phyloP scores from a whole-genome alignment of 768 basidiomycete genomes.

The Tylopilus balloui region DNA sequence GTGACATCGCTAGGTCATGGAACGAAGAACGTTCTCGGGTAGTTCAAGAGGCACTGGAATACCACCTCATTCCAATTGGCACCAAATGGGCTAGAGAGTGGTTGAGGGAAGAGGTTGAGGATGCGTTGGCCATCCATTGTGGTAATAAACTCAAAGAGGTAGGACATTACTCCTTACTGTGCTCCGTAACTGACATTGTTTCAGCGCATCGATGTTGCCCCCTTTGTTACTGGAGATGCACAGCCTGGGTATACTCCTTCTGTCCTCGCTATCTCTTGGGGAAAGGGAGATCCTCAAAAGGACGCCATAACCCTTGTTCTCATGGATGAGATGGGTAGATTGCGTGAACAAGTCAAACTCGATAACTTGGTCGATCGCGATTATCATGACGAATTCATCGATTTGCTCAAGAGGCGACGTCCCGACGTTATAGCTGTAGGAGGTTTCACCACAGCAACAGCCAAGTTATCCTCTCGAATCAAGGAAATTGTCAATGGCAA shows the following conservation, averaged over 20 bases:
- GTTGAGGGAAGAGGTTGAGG: constrained; percentile 87
- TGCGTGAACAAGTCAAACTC: constrained; percentile 85
- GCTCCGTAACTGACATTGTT: constrained; percentile 12
- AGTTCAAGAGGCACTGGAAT: constrained; percentile 72
- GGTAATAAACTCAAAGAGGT: constrained; percentile 68
- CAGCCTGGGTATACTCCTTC: constrained; percentile 67
- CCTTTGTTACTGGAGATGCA: constrained; percentile 59
- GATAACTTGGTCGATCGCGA: constrained; percentile 79
- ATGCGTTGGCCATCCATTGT: constrained; percentile 66
- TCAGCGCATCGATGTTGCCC: constrained; percentile 81
- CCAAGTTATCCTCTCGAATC: constrained; percentile 60
- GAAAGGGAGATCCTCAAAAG: constrained; percentile 89
- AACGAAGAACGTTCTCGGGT: constrained; percentile 80
- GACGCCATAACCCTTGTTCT: constrained; percentile 84
- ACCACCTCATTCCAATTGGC: constrained; percentile 78
- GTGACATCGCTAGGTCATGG: constrained; percentile 85
- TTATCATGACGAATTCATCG: constrained; percentile 67
- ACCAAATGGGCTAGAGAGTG: constrained; percentile 88
- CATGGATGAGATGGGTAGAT: constrained; percentile 82
- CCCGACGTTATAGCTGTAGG: constrained; percentile 89
- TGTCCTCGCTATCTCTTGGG: constrained; percentile 91
- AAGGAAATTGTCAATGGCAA: constrained; percentile 49
- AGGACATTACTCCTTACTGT: constrained; percentile 22
- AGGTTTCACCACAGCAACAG: constrained; percentile 80
- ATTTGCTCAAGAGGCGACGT: constrained; percentile 74